Base-by-base conservation (phyloP, 192 early-diverging fungal species). In the Rhizophlyctis rosea region DNA sequence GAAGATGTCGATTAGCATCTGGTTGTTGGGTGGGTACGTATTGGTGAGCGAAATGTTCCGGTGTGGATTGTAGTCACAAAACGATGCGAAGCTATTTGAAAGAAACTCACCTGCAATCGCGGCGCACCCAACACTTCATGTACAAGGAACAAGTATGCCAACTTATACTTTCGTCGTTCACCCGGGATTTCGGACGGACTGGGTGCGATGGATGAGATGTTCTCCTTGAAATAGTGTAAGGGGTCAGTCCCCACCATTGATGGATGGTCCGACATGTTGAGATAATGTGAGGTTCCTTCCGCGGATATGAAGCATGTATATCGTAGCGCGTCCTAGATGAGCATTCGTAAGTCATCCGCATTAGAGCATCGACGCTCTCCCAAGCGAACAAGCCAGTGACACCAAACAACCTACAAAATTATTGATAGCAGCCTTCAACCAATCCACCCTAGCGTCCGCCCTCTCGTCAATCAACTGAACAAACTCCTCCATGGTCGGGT, bases 121-220 rank as follows among this genome's bases (percentile, higher is more conserved):
- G 48, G 14, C 23, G 59, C 61, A 16, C 51, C 60, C 16, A 28
- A 32, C 3, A 48, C 34, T 16, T 78, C 71, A 48, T 81, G 76
- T 11, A 76, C 50, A 71, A 78, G 74, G 48, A 81, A 50, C 7
- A 81, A 39, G 63, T 81, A 81, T 4, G 80, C 80, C 13, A 81
- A 24, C 16, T 62, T 57, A 50, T 71, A 78, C 28, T 61, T 65
- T 11, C 61, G 31, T 47, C 67, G 61, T 36, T 33, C 23, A 23
- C 62, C 62, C 4, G 74, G 67, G 7, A 61, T 53, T 11, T 1
- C 49, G 3, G 61, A 52, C 3, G 53, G 1, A 39, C 39, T 16
- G 7, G 66, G 50, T 34, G n/a, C 48, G 35, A 65, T 64, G 21
- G 67, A 18, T 0, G 61, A 55, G 23, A 60, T 67, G 44, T 48